Conservation (phyloP, 2,329 filamentous ascomycete genomes). For the Xylaria sp. region DNA sequence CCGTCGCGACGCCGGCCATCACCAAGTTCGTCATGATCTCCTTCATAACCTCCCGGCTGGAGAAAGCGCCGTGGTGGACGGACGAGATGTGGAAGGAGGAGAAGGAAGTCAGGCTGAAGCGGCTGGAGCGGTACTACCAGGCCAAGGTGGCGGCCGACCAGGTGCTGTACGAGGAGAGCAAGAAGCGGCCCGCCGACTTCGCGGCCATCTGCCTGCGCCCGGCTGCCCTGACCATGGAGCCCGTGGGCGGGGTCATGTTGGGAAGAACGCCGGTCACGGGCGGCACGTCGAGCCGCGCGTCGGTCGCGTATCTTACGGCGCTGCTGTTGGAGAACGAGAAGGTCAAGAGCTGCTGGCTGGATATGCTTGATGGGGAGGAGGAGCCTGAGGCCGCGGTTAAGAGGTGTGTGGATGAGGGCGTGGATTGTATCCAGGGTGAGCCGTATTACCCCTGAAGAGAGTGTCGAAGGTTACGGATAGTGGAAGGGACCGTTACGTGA, state of each 20-base stretch:
- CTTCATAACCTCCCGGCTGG: conserved; percentile 65
- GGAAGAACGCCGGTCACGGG: conserved; percentile 56
- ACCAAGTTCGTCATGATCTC: conserved; percentile 74
- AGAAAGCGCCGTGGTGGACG: conserved; percentile 65
- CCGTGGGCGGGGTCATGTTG: conserved; percentile 60
- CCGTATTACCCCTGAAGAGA: conserved; percentile 49
- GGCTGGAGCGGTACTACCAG: conserved; percentile 66
- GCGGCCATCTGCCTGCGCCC: conserved; percentile 66
- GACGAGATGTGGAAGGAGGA: conserved; percentile 59
- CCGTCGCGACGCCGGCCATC: conserved; percentile 63
- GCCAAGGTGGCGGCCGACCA: conserved; percentile 72
- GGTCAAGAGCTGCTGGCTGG: conserved; percentile 63
- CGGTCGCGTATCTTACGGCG: conserved; percentile 69
- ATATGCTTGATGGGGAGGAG: conserved; percentile 66
- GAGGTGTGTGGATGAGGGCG: conserved; percentile 60
- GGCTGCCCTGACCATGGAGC: conserved; percentile 60
- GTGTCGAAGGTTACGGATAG: not conserved
- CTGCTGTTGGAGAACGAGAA: conserved; percentile 63
- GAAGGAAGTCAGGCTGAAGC: conserved; percentile 54
- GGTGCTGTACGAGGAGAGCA: conserved; percentile 61
- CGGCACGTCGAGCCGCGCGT: conserved; percentile 63
- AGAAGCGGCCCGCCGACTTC: conserved; percentile 54
- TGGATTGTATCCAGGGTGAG: conserved; percentile 66
- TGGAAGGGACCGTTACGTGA: not conserved
- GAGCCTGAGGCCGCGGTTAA: conserved; percentile 60